Base-by-base conservation (phyloP, 148 eudicot species). In the Salicornia ramosissima region DNA sequence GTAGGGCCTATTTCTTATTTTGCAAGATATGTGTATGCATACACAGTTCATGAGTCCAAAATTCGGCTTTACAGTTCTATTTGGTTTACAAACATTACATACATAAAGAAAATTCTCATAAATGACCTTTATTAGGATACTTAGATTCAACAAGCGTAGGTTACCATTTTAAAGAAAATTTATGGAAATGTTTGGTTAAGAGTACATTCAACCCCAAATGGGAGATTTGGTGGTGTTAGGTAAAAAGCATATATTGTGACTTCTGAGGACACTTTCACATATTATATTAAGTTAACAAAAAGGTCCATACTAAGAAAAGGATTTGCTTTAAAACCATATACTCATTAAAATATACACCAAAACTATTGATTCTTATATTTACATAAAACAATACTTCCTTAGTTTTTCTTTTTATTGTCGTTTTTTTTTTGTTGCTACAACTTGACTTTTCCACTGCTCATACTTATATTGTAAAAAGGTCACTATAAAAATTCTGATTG, bases 221-320 rank as follows among this genome's bases (percentile, higher is more conserved):
- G 18, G 12, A 34, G 16, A 62, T 21, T 62, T 34, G 65, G 26
- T 36, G 21, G 4, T 36, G 65, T 62, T 36, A 34, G 65, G 65
- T 39, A 21, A 62, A 62, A 62, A 62, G 65, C 21, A n/a, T n/a
- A n/a, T n/a, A n/a, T n/a, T n/a, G n/a, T n/a, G 12, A 47, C 36
- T 10, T n/a, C 9, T 22, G 64, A 22, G 21, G 12, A 2, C 16
- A 8, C 42, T 59, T 29, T 11, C 31, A 29, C n/a, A n/a, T 40
- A 21, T 7, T 6, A 12, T 12, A 19, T 9, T 42, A 21, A 18
- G 2, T 6, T 10, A 22, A 63, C 21, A 63, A 5, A n/a, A 45
- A 42, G 29, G 50, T 14, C 1, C 67, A 40, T 22, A 11, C 11
- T 22, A 45, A 22, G 22, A 10, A 24, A 7, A 6, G 15, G n/a